Base-by-base conservation (phyloP, 768 basidiomycete genomes). In the Lactarius tabidus region DNA sequence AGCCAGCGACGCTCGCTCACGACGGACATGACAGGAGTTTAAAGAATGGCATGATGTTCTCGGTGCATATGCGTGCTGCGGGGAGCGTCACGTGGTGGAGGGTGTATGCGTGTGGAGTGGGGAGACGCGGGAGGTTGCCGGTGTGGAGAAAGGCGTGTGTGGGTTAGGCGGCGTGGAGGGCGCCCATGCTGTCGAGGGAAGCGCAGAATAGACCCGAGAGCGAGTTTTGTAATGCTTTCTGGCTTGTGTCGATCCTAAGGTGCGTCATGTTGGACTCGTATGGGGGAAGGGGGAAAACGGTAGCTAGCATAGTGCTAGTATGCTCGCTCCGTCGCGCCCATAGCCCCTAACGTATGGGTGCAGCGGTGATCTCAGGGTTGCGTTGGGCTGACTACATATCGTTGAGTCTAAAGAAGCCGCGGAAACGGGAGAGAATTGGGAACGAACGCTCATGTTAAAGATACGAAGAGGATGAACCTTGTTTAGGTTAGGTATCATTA, bases 161-260 rank as follows among this genome's bases (percentile, higher is more conserved):
- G 0, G n/a, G 90, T 91, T 1, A 85, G 0, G 88, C 89, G 2
- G 91, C 95, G 52, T 87, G 85, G 48, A 87, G 81, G 57, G 88
- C 84, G 72, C 93, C 87, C 36, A 93, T 76, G 53, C 86, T 84
- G 17, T 88, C 91, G 0, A 98, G 81, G 4, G 93, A 94, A 12
- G 96, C 93, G 71, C 97, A 98, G 77, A 99, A 98, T 5, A 98
- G 79, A 23, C 97, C 97, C 0, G 94, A 90, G 2, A 98, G 81
- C 8, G 93, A 89, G 71, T 96, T 95, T 28, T 93, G 87, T 5
- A 97, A 82, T 9, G 88, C 89, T 65, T 82, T 81, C 95, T 95
- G 98, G 31, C 90, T 85, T 54, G 83, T 79, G 66, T 92, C 89
- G 35, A 89, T 77, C 23, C 91, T 93, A 70, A 33, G 18, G 23